Evolutionary conservation across 1,284 basidiomycete species (phyloP), one percentile per base, ranked within the genome.

Genomic region (Puccinia hordei): DNA sequence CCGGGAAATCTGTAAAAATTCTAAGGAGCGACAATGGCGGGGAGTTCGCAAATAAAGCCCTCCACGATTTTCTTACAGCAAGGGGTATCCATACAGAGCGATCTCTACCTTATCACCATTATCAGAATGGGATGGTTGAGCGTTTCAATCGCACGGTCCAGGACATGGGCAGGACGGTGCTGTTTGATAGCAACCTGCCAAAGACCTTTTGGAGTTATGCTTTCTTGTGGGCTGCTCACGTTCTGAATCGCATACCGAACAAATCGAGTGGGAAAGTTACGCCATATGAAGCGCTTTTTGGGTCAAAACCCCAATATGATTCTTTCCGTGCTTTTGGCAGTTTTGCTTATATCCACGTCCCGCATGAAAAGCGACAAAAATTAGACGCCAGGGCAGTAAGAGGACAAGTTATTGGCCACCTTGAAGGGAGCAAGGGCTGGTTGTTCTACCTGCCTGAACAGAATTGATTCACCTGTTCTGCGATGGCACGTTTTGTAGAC

Each of bases 41-140:
- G 12, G 38, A 61, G 17, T 61, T 61, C 27, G 57, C 57, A 2
- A 61, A 61, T 27, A 13, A 13, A 27, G 33, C 10, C 10, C n/a
- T 61, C 4, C 3, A 3, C 3, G 24, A 61, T n/a, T 66, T 44
- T 33, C 33, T 66, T 35, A n/a, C 63, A 1, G 24, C 1, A 4
- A 66, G 44, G 33, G 76, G 76, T 0, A 69, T 78, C 24, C 6
- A 15, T 0, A 46, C 51, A 22, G 53, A 78, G 38, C 2, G 15
- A 9, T n/a, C 17, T 1, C n/a, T 35, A 6, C 65, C 66, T 2
- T 55, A 55, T 19, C 30, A 78, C 30, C 76, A 65, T 27, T 51
- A 76, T n/a, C 74, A 76, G 33, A 76, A 76, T 38, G 46, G 63
- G 0, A 15, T 65, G 10, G 49, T 63, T 33, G 46, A 76, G 44